Evolutionary conservation across 176 grass and related monocot genomes (phyloP).

Genomic region (Cenchrus fungigraminus): DNA sequence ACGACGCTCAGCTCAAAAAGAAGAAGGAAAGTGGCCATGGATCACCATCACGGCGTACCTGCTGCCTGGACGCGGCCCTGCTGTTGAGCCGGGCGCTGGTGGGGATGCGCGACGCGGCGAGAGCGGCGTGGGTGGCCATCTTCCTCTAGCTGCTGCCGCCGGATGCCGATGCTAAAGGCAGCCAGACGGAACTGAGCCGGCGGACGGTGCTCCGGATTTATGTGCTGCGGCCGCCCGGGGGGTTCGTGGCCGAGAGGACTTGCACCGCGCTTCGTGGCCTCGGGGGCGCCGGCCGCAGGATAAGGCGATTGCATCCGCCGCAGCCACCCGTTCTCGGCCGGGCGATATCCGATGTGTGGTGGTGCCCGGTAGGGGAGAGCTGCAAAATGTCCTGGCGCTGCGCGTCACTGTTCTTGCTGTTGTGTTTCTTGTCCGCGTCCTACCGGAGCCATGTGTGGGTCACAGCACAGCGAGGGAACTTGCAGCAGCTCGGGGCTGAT

Average conservation of each 20-base stretch:
- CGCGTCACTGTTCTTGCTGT: neutral
- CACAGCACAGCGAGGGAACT: too few relatives aligned
- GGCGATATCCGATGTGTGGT: constrained; percentile 43
- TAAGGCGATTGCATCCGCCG: constrained; percentile 63
- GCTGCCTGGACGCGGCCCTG: constrained; percentile 56
- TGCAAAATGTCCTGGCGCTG: neutral
- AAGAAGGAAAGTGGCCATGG: neutral
- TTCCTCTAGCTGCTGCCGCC: neutral
- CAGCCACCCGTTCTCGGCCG: constrained; percentile 55
- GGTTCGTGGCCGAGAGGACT: constrained; percentile 48
- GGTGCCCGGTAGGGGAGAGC: neutral
- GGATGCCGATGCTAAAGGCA: neutral
- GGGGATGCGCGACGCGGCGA: constrained; percentile 81
- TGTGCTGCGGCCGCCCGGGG: neutral
- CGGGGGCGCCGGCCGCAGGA: constrained; percentile 21
- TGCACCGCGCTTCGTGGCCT: constrained; percentile 45
- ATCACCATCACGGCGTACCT: neutral
- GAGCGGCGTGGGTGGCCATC: constrained; percentile 96
- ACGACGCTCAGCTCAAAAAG: too few relatives aligned
- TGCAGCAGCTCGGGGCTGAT: neutral
- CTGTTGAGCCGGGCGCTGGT: constrained; percentile 56
- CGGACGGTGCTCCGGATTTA: constrained; percentile 28
- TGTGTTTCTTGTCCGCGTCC: neutral
- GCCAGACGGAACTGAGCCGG: constrained; percentile 14
- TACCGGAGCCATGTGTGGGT: neutral